phyloP scores from a whole-genome alignment of 176 grass and related monocot genomes.

The Poa annua region DNA sequence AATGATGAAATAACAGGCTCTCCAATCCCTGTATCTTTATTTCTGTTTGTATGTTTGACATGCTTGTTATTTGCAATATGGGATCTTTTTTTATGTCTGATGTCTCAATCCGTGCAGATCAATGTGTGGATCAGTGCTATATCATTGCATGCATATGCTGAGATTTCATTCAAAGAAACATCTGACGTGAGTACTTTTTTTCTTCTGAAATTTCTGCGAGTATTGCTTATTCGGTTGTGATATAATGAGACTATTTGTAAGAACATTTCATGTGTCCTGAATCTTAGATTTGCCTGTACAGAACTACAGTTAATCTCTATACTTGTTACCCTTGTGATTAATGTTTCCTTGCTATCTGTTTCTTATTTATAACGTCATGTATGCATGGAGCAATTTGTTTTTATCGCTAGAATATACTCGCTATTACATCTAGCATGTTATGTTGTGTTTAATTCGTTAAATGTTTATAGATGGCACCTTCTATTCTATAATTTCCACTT shows the following conservation, averaged over 20 bases:
- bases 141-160: conserved; percentile 85
- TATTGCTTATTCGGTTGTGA: conserved; percentile 17
- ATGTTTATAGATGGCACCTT: conserved; percentile 6
- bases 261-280: not conserved
- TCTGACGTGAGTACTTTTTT: conserved; percentile 65
- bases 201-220: not conserved
- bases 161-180: conserved; percentile 74
- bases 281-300: not conserved
- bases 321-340: not conserved
- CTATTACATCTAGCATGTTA: not conserved
- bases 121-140: conserved; percentile 77
- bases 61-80: conserved; percentile 28
- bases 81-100: conserved; percentile 16
- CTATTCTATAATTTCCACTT: not conserved
- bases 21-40: not conserved
- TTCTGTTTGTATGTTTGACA: conserved; percentile 1
- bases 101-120: conserved; percentile 65
- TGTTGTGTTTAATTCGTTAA: not conserved
- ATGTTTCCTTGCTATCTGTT: conserved; percentile 1
- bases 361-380: conserved; percentile 13
- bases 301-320: conserved; percentile 1
- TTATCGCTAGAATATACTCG: conserved; percentile 6
- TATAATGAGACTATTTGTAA: conserved; percentile 12
- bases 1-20: not conserved
- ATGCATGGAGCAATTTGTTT: not conserved